Conservation (phyloP, 331 rosid species). For the Spiraea crenata region DNA sequence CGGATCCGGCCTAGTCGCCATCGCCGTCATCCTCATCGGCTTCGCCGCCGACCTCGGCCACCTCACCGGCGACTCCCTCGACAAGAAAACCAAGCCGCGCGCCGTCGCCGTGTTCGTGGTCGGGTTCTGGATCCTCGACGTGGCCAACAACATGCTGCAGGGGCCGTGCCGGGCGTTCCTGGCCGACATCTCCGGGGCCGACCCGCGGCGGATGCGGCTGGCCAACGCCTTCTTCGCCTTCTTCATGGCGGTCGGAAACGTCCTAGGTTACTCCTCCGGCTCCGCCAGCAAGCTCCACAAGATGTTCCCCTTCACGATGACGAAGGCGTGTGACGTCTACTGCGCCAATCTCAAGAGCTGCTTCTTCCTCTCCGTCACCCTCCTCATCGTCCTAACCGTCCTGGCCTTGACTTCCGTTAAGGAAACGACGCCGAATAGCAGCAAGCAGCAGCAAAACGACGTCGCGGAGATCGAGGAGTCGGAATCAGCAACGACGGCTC, state of each 20-base stretch:
- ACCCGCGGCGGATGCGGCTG: conserved; percentile 43
- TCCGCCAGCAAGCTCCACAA: conserved; percentile 44
- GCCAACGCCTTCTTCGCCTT: conserved; percentile 65
- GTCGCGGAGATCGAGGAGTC: background rate
- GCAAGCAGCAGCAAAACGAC: background rate
- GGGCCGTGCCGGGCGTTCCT: conserved; percentile 87
- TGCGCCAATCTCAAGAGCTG: conserved; percentile 83
- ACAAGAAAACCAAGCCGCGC: conserved; percentile 42
- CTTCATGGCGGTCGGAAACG: conserved; percentile 88
- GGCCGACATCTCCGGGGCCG: conserved; percentile 57
- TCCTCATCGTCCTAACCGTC: conserved; percentile 30
- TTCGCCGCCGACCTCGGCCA: conserved; percentile 82
- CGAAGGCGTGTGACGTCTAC: conserved; percentile 68
- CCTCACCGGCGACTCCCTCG: conserved; percentile 40
- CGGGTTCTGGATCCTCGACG: conserved; percentile 93
- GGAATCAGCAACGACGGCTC: background rate
- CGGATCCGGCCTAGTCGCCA: conserved; percentile 46
- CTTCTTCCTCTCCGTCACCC: conserved; percentile 61
- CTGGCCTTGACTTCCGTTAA: conserved; percentile 43
- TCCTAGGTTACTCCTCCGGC: conserved; percentile 79
- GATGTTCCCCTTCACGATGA: conserved; percentile 59
- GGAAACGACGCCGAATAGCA: conserved; percentile 15
- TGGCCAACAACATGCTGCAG: conserved; percentile 87
- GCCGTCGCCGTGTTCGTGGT: conserved; percentile 68
- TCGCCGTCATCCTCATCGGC: conserved; percentile 74